Evolutionary conservation across 768 basidiomycete species (phyloP).

Genomic region (Agaricus subrufescens): DNA sequence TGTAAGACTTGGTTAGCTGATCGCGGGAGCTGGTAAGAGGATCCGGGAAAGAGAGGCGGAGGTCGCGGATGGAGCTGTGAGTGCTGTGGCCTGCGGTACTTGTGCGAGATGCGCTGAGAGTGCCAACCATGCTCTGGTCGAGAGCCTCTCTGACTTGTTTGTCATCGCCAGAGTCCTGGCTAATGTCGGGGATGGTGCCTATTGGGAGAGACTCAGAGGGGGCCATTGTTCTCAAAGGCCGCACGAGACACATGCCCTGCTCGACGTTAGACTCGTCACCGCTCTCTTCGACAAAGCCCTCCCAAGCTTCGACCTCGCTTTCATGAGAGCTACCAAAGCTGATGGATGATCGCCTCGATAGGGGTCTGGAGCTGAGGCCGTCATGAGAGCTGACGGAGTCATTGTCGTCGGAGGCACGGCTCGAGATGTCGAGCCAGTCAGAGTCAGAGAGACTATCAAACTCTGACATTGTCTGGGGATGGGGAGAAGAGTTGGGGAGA

Average conservation of each 20-base stretch:
- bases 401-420: slow-evolving; percentile 66
- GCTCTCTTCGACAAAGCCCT: slow-evolving; percentile 65
- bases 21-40: slow-evolving; percentile 70
- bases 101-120: slow-evolving; percentile 69
- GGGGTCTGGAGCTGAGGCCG: slow-evolving; percentile 44
- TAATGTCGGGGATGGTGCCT: slow-evolving; percentile 23
- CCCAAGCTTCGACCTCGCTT: slow-evolving; percentile 73
- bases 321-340: slow-evolving; percentile 67
- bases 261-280: slow-evolving; percentile 39
- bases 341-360: slow-evolving; percentile 64
- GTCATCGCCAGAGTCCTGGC: slow-evolving; percentile 52
- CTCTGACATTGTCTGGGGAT: slow-evolving; percentile 41
- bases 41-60: slow-evolving; percentile 80
- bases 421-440: slow-evolving; percentile 79
- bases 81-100: slow-evolving; percentile 52
- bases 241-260: slow-evolving; percentile 28
- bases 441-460: slow-evolving; percentile 69
- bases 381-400: slow-evolving; percentile 65
- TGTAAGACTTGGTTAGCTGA: slow-evolving; percentile 57
- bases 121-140: slow-evolving; percentile 81
- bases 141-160: slow-evolving; percentile 67
- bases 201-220: slow-evolving; percentile 24
- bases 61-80: slow-evolving; percentile 64
- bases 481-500: slow-evolving; percentile 1
- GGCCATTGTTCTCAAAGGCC: slow-evolving; percentile 21